Evolutionary conservation across 2,329 filamentous ascomycete species (phyloP), one percentile per base, ranked within the genome.

Genomic region (Penicillium sp.): DNA sequence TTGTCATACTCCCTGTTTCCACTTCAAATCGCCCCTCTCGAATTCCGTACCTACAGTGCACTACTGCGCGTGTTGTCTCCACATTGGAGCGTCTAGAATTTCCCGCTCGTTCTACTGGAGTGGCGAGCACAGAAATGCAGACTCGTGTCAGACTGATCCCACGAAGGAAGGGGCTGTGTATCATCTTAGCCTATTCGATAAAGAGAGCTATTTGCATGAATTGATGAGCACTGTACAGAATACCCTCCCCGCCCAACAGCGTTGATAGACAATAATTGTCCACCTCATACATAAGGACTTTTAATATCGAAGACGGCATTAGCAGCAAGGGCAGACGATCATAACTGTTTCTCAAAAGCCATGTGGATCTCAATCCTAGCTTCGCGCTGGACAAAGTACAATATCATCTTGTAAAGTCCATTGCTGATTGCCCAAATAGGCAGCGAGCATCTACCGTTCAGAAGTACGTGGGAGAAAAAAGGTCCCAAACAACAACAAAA

Each of bases 261-360:
- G 12, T 15, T 46, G 17, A 45, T 46, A 19, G 3, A 24, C 49
- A 49, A 54, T 58, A 56, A 55, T 59, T 54, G 45, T n/a, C 33
- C 34, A 13, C 2, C n/a, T 13, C 35, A 17, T 46, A 55, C 46
- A 54, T 57, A 40, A 42, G 42, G 46, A 4, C 6, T 7, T 24
- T 9, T 19, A 22, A 40, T 52, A 48, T 59, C 44, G 24, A 53
- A 46, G 22, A 13, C 12, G 7, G 32, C 7, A 28, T 41, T 22
- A 17, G 35, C 54, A 46, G 56, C 52, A 55, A 60, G 57, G 57
- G 51, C 38, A 41, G 28, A 32, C 9, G 10, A 48, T 29, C 32
- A 49, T 50, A 24, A 41, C 40, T 8, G 24, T 40, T 29, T n/a
- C 17, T 29, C 31, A 34, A n/a, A 24, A 37, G 34, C 38, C 48